Base-by-base conservation (phyloP, 2,329 filamentous ascomycete species). In the Aureobasidium sp. region DNA sequence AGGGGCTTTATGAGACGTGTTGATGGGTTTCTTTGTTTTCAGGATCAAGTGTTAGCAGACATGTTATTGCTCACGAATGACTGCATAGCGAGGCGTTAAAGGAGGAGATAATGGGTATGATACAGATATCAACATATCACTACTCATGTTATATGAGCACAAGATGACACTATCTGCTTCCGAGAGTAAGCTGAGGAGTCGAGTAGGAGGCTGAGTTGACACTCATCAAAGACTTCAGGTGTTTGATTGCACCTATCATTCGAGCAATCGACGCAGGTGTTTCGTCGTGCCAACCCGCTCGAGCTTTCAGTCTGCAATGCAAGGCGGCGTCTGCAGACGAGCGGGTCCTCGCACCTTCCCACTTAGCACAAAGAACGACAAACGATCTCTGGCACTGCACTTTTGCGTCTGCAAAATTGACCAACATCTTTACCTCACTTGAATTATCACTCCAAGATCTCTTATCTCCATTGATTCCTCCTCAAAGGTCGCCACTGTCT, bases 11-110 rank as follows among this genome's bases (percentile, higher is more conserved):
- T 31, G 55, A 58, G 31, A 58, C 42, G 55, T 15, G 55, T 58
- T 57, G 12, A 58, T 37, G 55, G 42, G 55, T 56, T 56, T 44
- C n/a, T 15, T 42, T 44, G n/a, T 48, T 39, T 39, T 11, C 17
- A 17, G 53, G 14, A 31, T 3, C 11, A 20, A 29, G 25, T 29
- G 37, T 27, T 37, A 55, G 51, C 39, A 34, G 42, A 48, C 20
- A 47, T 37, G 5, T 45, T 47, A 17, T 48, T 34, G 55, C 55
- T 37, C 42, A 31, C 55, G 34, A 39, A 37, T 27, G 55, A 31
- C 55, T 48, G 55, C 55, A 58, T 47, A 58, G 55, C 55, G 55
- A 58, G 55, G 55, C 42, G 55, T 58, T 48, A 42, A 2, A 15
- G 55, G 22, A 39, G 22, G 29, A 48, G 31, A 34, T 25, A 55